phyloP scores from a whole-genome alignment of 352 stramenopile genomes.

The Phytopythium mirpurense region DNA sequence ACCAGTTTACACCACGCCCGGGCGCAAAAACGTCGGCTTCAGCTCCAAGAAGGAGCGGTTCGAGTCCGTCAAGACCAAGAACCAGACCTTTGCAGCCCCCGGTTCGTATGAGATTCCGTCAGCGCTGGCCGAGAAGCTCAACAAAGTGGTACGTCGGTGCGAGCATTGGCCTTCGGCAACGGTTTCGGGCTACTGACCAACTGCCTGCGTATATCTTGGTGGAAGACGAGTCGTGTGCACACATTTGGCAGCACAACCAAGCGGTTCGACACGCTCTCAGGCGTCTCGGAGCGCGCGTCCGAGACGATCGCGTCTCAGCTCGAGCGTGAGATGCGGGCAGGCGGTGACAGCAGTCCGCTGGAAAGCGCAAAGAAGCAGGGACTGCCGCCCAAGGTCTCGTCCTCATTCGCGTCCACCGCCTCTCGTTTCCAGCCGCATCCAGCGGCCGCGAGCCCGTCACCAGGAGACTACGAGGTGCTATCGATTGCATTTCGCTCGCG shows the following conservation, averaged over 20 bases:
- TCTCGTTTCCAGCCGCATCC: constrained; percentile 37
- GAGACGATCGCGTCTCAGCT: constrained; percentile 48
- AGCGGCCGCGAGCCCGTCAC: constrained; percentile 35
- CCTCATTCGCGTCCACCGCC: constrained; percentile 61
- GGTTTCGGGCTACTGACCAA: too few relatives aligned
- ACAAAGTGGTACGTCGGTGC: constrained; percentile 47
- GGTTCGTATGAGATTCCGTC: constrained; percentile 67
- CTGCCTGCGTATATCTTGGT: neutral
- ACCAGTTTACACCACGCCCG: constrained; percentile 12
- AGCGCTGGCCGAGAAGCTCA: constrained; percentile 48
- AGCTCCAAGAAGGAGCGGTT: constrained; percentile 72
- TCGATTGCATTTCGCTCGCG: too few relatives aligned
- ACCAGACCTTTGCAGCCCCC: constrained; percentile 45
- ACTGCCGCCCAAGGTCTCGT: constrained; percentile 42
- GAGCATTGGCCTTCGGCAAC: neutral
- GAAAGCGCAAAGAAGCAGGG: constrained; percentile 14
- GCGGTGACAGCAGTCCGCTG: constrained; percentile 8
- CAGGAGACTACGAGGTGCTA: constrained; percentile 79
- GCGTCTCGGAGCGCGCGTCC: constrained; percentile 6
- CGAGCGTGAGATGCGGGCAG: constrained; percentile 49
- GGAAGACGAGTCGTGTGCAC: constrained; percentile 53
- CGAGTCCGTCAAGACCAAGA: constrained; percentile 30
- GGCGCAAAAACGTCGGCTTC: constrained; percentile 51
- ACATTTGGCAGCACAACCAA: constrained; percentile 76
- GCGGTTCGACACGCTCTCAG: constrained; percentile 55